Base-by-base conservation (phyloP, 805 yeast species). In the Wickerhamomyces sydowiorum region DNA sequence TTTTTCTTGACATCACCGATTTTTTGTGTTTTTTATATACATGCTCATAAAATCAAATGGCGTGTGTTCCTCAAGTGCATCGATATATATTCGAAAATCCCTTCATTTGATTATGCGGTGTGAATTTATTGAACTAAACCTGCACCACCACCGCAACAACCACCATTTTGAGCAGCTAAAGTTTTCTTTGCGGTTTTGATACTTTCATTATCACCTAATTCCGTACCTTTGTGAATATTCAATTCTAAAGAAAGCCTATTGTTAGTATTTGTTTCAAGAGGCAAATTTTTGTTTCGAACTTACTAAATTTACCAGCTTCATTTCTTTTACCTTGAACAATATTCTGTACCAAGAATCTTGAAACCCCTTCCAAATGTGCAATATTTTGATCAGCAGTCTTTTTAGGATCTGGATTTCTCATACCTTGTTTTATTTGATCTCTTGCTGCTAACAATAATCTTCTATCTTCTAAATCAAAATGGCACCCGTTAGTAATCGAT, bases 191-290 rank as follows among this genome's bases (percentile, higher is more conserved):
- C 64, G 47, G 67, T 74, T 59, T 82, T 85, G 51, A 86, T 73
- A 36, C 79, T 72, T 28, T 89, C 95, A 60, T 91, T 91, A 57
- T 89, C 96, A 17, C 97, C 98, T 40, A 91, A 67, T 62, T 91
- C 98, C 0, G 95, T 86, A 37, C 83, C 78, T 38, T 76, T 64
- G 57, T 88, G 96, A 51, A 91, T 80, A 50, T 82, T 82, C 53
- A 91, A 69, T 39, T 65, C 62, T 58, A 40, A 17, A 17, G 12
- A n/a, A n/a, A 17, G 5, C 8, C 27, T 13, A 2, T 14, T 8
- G 52, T 53, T 39, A 39, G 56, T 60, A 42, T 41, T 41, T 50
- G 21, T 40, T 19, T 49, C 50, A 12, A 25, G 4, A 7, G 9
- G n/a, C 34, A 40, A 38, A 9, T 48, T 51, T n/a, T 55, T 59